Evolutionary conservation across 1,284 basidiomycete genomes (phyloP), one percentile per base, ranked within the genome.

Genomic region (Ceratobasidium sp.): DNA sequence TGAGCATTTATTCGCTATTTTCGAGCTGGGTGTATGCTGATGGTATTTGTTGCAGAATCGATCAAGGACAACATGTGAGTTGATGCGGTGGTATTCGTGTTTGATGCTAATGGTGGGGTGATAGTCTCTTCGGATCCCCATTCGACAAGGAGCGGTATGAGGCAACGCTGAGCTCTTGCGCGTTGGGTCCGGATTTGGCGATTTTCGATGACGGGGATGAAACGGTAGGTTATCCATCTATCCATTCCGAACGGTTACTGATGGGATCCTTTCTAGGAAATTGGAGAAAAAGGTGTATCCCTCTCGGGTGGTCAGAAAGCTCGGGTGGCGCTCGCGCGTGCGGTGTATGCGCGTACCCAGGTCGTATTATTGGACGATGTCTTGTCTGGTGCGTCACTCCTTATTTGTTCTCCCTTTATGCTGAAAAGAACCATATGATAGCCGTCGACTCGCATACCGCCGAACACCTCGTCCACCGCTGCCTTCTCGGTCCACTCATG

Each of bases 361-460:
- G 65, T 82, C 8, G 80, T 84, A 44, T 79, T 84, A 37, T 81
- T 78, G 44, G 80, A 77, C 25, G 77, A 77, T 40, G 25, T 66
- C 8, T 32, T 75, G 2, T 68, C 66, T n/a, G 66, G 66, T 68
- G 8, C 4, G 19, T 22, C n/a, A 11, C 25, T 17, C 1, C 34
- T 52, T 34, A 15, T 17, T 52, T 32, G 17, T 13, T 19, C 6
- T 17, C 4, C 7, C 15, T 37, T 4, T 22, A 34, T 34, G 37
- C 65, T 29, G 44, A 46, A 1, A 7, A 43, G 34, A 64, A 13
- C n/a, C 34, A 17, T 17, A 7, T 17, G 11, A 19, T 25, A 68
- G 66, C 66, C 9, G 77, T 78, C 32, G 92, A 94, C 80, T 92
- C 90, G 79, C 91, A 92, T 82, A 94, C 92, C 0, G 88, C 92